Evolutionary conservation across 1,284 basidiomycete genomes (phyloP).

Genomic region (Lentinula novae-zelandiae): DNA sequence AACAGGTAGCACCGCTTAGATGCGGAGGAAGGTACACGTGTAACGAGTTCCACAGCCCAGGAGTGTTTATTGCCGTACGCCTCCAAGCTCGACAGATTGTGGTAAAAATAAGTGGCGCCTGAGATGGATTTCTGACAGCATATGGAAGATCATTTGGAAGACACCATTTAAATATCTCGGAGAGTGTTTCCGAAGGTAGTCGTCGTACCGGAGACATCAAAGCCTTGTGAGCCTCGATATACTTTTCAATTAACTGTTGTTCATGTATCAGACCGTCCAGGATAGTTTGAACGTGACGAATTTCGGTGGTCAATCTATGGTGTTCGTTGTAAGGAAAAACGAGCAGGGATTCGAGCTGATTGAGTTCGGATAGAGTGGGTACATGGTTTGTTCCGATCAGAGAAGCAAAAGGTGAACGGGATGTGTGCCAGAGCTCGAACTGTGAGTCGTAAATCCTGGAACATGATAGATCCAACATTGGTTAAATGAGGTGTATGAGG

Average conservation of each 20-base stretch:
- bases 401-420: slow-evolving; percentile 2
- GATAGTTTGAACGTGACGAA: background rate
- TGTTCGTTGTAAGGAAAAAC: background rate
- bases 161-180: slow-evolving; percentile 13
- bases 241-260: background rate
- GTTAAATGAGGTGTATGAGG: no score
- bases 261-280: background rate
- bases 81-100: slow-evolving; percentile 13
- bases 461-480: no score
- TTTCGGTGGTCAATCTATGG: background rate
- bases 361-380: background rate
- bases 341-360: background rate
- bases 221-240: slow-evolving; percentile 8
- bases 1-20: background rate
- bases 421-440: background rate
- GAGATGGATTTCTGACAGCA: slow-evolving; percentile 1
- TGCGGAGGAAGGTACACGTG: slow-evolving; percentile 10
- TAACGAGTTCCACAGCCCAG: slow-evolving; percentile 12
- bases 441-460: no score
- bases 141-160: slow-evolving; percentile 11
- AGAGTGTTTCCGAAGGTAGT: slow-evolving; percentile 10
- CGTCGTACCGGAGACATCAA: slow-evolving; percentile 8
- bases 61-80: slow-evolving; percentile 8
- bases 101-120: slow-evolving; percentile 14
- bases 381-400: slow-evolving; percentile 2